Percentiles rank a stretch among this genome's conserved stretches.
phyloP scores from a whole-genome alignment of 768 basidiomycete genomes.

The Russula lepida region DNA sequence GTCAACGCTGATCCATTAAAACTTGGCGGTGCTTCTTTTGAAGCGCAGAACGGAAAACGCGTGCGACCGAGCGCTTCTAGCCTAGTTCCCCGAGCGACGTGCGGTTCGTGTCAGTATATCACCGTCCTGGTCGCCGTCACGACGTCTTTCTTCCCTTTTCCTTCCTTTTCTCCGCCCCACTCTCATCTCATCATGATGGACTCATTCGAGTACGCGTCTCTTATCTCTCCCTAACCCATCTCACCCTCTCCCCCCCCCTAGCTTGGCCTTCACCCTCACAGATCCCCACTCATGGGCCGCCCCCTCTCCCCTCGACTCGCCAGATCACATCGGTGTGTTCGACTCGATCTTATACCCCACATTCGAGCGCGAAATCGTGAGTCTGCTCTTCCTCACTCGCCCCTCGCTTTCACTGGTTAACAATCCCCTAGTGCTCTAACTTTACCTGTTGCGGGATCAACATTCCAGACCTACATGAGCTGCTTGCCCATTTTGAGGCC shows the following conservation, averaged over 20 bases:
- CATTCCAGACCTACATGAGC: conserved; percentile 40
- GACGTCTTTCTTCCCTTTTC: conserved; percentile 8
- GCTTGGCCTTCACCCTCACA: conserved; percentile 6
- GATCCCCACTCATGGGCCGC: conserved; percentile 12
- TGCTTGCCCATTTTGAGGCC: conserved; percentile 46
- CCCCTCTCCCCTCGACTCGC: conserved; percentile 16
- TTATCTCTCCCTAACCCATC: background rate
- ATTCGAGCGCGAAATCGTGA: conserved; percentile 22
- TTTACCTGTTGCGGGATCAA: conserved; percentile 42
- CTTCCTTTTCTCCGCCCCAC: background rate
- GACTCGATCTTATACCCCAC: conserved; percentile 16
- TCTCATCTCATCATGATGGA: conserved; percentile 9
- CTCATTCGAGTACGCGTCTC: conserved; percentile 14
- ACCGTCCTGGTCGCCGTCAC: conserved; percentile 15
- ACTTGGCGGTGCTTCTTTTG: conserved; percentile 11
- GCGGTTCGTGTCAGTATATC: conserved; percentile 16
- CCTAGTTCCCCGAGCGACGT: conserved; percentile 17
- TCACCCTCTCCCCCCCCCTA: background rate
- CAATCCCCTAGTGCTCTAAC: conserved; percentile 32
- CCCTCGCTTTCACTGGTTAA: background rate
- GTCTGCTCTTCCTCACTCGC: background rate
- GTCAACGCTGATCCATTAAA: conserved; percentile 21
- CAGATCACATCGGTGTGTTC: conserved; percentile 1
- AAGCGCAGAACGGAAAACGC: conserved; percentile 12
- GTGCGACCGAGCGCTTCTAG: conserved; percentile 16